Base-by-base conservation (phyloP, 768 basidiomycete species). In the Boletellus ananas region DNA sequence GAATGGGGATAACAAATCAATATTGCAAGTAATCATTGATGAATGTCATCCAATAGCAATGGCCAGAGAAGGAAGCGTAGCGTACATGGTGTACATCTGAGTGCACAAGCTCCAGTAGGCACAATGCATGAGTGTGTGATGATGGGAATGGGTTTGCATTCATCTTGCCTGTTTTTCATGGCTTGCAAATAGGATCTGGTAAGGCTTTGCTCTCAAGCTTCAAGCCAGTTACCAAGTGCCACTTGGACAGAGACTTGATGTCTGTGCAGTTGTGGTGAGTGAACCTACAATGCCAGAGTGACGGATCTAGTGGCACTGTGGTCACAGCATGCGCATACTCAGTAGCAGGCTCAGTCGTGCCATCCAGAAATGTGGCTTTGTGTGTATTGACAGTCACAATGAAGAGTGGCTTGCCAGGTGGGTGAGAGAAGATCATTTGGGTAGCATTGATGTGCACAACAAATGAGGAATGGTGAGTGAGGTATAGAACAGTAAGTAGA, bases 201-300 rank as follows among this genome's bases (percentile, higher is more conserved):
- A 6, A 13, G 4, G 29, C 9, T 18, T 33, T 43, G n/a, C 9
- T 17, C 11, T 43, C 31, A 2, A 43, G 29, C 29, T 33, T 43
- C 42, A 43, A 17, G 3, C 58, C 57, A 45, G 50, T 50, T n/a
- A 62, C 61, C 34, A 59, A 17, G 16, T 55, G n/a, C 7, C 48
- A 14, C 23, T 23, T 23, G 23, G 3, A 23, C 5, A 23, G 23
- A 3, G 23, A 23, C 23, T 23, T 23, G 23, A 58, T 41, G 3
- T 21, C 54, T 5, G 44, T 48, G 6, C 57, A 1, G 25, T 61
- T 49, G 21, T 47, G 40, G 36, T 64, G 61, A 10, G 59, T 58
- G 18, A 64, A 46, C 33, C 55, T 48, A 16, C 62, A 38, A 52
- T 63, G 62, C 62, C 58, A 62, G 31, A 66, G 59, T 6, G 47